Evolutionary conservation across 345 rosid species (phyloP).

Genomic region (Mercurialis annua): DNA sequence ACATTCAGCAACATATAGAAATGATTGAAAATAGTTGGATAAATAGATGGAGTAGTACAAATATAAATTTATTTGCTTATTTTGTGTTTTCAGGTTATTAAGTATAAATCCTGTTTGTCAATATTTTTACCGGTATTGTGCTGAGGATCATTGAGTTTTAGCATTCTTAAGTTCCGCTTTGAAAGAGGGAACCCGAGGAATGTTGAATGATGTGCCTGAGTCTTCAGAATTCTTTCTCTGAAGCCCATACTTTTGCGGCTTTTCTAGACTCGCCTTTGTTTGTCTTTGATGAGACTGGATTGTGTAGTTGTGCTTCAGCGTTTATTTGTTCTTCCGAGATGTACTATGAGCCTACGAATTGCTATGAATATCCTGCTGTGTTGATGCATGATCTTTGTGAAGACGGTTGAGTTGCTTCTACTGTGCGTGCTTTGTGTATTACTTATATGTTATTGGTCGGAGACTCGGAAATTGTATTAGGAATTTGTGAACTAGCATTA

Average conservation of each 20-base stretch:
- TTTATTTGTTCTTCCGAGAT: neutral
- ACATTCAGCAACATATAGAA: neutral
- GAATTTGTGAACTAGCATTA: neutral
- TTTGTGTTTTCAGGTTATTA: constrained; percentile 7
- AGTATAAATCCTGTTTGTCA: neutral
- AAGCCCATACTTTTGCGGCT: neutral
- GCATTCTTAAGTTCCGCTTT: constrained; percentile 8
- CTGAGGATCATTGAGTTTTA: neutral
- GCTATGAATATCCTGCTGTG: constrained; percentile 1
- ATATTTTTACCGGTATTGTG: neutral
- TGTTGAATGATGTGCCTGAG: constrained; percentile 30
- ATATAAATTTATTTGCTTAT: neutral
- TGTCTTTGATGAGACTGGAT: constrained; percentile 20
- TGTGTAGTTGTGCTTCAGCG: neutral
- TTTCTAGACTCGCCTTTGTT: constrained; percentile 1
- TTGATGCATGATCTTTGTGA: constrained; percentile 19
- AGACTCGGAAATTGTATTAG: neutral
- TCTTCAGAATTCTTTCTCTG: constrained; percentile 9
- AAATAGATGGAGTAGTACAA: no score
- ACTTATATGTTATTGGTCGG: neutral
- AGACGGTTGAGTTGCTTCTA: constrained; percentile 20
- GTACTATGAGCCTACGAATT: neutral
- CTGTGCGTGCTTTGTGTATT: neutral
- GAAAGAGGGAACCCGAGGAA: constrained; percentile 14
- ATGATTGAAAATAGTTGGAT: neutral